Evolutionary conservation across 345 rosid species (phyloP).

Genomic region (Populus davidiana): DNA sequence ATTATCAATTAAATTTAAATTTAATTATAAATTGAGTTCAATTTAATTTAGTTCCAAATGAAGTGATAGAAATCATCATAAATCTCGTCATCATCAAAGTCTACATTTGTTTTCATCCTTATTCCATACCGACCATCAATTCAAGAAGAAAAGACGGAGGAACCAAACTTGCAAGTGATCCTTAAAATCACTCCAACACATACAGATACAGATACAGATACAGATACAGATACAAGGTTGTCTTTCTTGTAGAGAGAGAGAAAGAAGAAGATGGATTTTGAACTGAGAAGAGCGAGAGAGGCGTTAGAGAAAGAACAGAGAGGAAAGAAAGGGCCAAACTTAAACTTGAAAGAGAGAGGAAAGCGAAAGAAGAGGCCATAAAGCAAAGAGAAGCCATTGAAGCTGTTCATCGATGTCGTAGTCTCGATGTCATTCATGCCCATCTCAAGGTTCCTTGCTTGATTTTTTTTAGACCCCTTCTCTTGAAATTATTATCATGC

Average conservation of each 20-base stretch:
- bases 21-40: too few relatives aligned
- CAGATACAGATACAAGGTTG: background rate
- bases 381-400: constrained; percentile 85
- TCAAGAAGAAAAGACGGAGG: too few relatives aligned
- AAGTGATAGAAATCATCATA: too few relatives aligned
- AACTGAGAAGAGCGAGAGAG: constrained; percentile 86
- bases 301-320: constrained; percentile 92
- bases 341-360: constrained; percentile 62
- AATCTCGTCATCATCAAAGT: too few relatives aligned
- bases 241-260: constrained; percentile 10
- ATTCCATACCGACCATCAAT: background rate
- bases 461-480: background rate
- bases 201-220: background rate
- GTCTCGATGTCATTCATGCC: constrained; percentile 78
- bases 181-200: background rate
- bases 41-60: too few relatives aligned
- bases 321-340: constrained; percentile 74
- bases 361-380: constrained; percentile 66
- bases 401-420: constrained; percentile 70
- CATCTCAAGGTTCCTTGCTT: constrained; percentile 54
- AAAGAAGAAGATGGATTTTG: constrained; percentile 57
- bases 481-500: background rate
- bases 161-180: background rate
- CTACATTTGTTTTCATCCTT: background rate
- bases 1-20: too few relatives aligned